Conservation (phyloP, 257 asterid genomes). For the Forsythia suspensa region DNA sequence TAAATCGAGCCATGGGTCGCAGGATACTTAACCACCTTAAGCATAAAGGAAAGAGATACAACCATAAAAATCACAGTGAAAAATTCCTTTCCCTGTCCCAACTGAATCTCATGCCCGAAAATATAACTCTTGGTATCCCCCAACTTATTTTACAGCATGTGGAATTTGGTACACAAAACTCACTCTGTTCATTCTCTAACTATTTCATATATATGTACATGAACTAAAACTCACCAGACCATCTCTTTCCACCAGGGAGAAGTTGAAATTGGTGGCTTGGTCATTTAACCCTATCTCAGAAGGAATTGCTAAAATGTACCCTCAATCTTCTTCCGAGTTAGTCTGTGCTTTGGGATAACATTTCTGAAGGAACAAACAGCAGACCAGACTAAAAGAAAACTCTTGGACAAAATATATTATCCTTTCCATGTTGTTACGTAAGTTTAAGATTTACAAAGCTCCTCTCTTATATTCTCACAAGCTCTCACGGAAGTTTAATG, state of each 20-base stretch:
- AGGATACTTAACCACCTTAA: no score
- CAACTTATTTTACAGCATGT: conserved; percentile 6
- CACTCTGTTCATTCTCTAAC: conserved; percentile 13
- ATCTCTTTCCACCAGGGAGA: not conserved
- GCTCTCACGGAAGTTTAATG: conserved; percentile 68
- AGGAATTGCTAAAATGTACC: not conserved
- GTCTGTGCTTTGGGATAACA: not conserved
- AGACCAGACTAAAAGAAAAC: not conserved
- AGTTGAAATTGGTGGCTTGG: not conserved
- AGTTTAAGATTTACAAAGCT: conserved; percentile 11
- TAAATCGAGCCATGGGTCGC: no score
- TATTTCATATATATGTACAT: conserved; percentile 25
- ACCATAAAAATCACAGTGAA: not conserved
- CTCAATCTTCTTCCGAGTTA: not conserved
- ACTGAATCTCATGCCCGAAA: not conserved
- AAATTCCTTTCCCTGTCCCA: not conserved
- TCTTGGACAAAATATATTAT: not conserved
- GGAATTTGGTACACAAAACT: conserved; percentile 7
- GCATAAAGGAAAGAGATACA: not conserved
- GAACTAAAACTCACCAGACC: conserved; percentile 20
- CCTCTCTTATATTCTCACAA: conserved; percentile 17
- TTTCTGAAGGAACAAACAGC: not conserved
- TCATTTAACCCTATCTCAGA: conserved; percentile 6
- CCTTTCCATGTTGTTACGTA: not conserved
- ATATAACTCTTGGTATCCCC: not conserved